phyloP scores from a whole-genome alignment of 2,329 filamentous ascomycete species.

The Tolypocladium capitatum region DNA sequence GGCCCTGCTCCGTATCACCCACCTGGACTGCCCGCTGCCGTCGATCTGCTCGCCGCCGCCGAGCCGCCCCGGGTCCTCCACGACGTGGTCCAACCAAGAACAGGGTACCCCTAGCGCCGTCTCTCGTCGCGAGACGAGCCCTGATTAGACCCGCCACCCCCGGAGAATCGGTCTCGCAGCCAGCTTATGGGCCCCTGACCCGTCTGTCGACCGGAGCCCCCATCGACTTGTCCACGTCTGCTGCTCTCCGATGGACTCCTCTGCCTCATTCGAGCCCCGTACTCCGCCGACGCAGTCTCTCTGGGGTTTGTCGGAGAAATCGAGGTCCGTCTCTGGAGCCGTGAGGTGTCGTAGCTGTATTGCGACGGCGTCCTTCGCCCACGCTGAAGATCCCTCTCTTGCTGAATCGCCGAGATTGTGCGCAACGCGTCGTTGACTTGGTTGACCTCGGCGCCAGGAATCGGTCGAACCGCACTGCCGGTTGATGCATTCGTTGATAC shows the following conservation, averaged over 20 bases:
- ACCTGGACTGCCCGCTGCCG: background rate
- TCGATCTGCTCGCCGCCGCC: background rate
- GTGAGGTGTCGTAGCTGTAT: slow-evolving; percentile 19
- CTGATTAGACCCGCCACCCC: slow-evolving; percentile 13
- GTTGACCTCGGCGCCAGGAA: background rate
- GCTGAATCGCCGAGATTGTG: slow-evolving; percentile 14
- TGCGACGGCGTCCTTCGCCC: slow-evolving; percentile 13
- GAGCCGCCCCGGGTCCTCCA: background rate
- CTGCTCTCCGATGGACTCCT: slow-evolving; percentile 25
- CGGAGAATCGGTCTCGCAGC: slow-evolving; percentile 28
- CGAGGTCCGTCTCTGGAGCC: slow-evolving; percentile 23
- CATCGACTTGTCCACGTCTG: slow-evolving; percentile 14
- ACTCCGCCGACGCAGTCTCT: slow-evolving; percentile 13
- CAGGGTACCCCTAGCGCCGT: slow-evolving; percentile 11
- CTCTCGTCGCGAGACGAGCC: slow-evolving; percentile 16
- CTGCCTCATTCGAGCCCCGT: slow-evolving; percentile 21
- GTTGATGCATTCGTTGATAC: background rate
- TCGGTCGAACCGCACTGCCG: background rate
- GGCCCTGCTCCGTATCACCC: background rate
- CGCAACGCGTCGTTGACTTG: slow-evolving; percentile 17
- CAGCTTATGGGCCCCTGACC: slow-evolving; percentile 26
- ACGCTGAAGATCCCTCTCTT: slow-evolving; percentile 11
- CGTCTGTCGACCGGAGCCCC: slow-evolving; percentile 18
- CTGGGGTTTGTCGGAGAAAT: slow-evolving; percentile 24
- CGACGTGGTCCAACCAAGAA: background rate